A percentile compares a stretch with the other conserved stretches of the same genome.
phyloP scores from a whole-genome alignment of 2,329 filamentous ascomycete species.

The Rhytidhysteron rufulum region DNA sequence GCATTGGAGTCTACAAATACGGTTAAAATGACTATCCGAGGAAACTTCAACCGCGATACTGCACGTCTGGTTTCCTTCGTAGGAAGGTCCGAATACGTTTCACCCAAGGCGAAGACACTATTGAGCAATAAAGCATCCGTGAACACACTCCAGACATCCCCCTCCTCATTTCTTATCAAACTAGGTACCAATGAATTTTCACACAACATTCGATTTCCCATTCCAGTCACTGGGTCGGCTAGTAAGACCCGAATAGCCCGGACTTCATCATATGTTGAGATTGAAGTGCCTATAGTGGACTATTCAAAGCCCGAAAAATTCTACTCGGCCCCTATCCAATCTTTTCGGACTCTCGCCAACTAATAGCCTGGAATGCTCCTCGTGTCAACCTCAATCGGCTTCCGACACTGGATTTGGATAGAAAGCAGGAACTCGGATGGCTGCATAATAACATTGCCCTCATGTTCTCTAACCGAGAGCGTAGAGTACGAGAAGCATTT shows the following conservation, averaged over 20 bases:
- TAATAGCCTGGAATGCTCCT: not conserved
- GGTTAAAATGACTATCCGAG: too few species aligned
- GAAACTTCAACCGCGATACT: too few species aligned
- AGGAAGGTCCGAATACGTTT: too few species aligned
- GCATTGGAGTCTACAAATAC: too few species aligned
- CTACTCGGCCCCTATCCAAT: too few species aligned
- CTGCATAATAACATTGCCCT: not conserved
- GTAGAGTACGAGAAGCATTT: not conserved
- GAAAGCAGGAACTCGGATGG: not conserved
- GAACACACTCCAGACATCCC: not conserved
- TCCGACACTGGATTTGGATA: not conserved
- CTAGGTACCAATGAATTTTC: not conserved
- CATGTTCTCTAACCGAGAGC: not conserved
- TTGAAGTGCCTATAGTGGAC: not conserved
- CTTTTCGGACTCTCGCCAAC: too few species aligned
- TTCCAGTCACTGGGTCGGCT: not conserved
- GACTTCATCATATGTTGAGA: slow-evolving; percentile 1
- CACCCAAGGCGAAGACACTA: not conserved
- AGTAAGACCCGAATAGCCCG: not conserved
- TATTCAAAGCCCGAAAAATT: too few species aligned
- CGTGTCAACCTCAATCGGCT: not conserved
- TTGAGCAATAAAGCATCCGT: not conserved
- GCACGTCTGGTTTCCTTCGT: too few species aligned
- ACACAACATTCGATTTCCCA: not conserved
- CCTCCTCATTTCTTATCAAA: not conserved